Evolutionary conservation across 2,329 filamentous ascomycete species (phyloP).

Genomic region (Cyclaneusma minus): DNA sequence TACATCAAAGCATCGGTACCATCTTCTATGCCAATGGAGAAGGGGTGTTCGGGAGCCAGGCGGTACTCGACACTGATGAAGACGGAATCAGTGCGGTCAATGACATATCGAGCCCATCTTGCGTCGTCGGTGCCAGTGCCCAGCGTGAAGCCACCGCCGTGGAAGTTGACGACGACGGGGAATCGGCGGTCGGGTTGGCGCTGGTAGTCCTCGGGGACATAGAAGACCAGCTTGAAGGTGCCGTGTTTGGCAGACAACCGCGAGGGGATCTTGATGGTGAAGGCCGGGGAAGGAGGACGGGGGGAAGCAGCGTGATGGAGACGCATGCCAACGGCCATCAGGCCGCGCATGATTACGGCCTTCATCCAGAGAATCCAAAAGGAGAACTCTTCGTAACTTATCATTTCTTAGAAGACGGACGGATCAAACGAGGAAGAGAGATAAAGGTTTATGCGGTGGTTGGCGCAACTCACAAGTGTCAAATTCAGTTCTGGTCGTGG

Average conservation of each 20-base stretch:
- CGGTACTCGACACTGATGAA: slow-evolving; percentile 53
- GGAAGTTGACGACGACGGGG: slow-evolving; percentile 48
- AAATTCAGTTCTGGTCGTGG: too few species aligned
- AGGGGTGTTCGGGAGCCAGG: slow-evolving; percentile 48
- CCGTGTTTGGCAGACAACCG: slow-evolving; percentile 13
- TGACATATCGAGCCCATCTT: slow-evolving; percentile 39
- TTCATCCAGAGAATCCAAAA: too few species aligned
- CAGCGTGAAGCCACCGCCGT: slow-evolving; percentile 52
- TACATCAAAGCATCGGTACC: slow-evolving; percentile 49
- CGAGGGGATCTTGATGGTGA: slow-evolving; percentile 18
- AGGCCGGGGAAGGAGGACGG: slow-evolving; percentile 14
- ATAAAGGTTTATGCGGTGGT: too few species aligned
- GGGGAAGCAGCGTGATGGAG: slow-evolving; percentile 17
- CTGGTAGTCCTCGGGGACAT: slow-evolving; percentile 24
- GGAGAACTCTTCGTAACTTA: too few species aligned
- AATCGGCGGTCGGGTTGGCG: slow-evolving; percentile 15
- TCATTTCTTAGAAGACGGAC: too few species aligned
- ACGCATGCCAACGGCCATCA: slow-evolving; percentile 20
- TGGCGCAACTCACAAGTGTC: too few species aligned
- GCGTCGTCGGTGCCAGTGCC: slow-evolving; percentile 48
- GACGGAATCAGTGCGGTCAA: slow-evolving; percentile 34
- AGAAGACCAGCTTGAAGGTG: slow-evolving; percentile 25
- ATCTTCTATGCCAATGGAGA: slow-evolving; percentile 50
- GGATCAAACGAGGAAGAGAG: too few species aligned
- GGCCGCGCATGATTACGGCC: slow-evolving; percentile 17